A percentile compares a stretch with the other conserved stretches of the same genome.
phyloP scores from a whole-genome alignment of 1,139 yeast genomes.

The Kluyveromyces sp. region DNA sequence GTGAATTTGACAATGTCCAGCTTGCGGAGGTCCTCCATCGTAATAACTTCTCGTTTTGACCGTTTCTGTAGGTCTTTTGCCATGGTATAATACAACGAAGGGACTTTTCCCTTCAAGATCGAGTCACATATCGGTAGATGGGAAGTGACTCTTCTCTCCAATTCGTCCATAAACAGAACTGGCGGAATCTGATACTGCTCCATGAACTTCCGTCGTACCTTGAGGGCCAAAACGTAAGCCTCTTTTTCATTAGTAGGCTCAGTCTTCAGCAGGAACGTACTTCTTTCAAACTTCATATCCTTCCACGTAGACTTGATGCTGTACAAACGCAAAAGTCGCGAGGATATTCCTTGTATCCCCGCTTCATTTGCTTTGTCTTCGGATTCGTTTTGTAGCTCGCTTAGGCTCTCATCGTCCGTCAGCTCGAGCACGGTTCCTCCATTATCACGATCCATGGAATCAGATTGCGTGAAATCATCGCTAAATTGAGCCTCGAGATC shows the following conservation, averaged over 20 bases:
- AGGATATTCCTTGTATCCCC: background rate
- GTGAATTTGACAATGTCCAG: constrained; percentile 43
- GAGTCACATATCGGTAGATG: constrained; percentile 36
- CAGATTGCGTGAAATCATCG: background rate
- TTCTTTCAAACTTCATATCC: background rate
- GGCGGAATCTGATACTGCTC: constrained; percentile 16
- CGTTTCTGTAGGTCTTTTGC: constrained; percentile 39
- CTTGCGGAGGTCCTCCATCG: constrained; percentile 42
- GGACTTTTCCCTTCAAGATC: constrained; percentile 39
- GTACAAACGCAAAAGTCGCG: background rate
- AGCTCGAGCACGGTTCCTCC: background rate
- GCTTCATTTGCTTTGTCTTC: background rate
- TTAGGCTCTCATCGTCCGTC: constrained; percentile 5
- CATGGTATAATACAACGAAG: constrained; percentile 43
- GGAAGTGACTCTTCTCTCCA: constrained; percentile 30
- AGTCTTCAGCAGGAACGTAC: background rate
- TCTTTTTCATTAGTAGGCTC: constrained; percentile 2
- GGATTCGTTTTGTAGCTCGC: background rate
- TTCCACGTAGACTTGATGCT: background rate
- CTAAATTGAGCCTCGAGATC: constrained; percentile 1
- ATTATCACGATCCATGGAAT: background rate
- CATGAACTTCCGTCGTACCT: constrained; percentile 7
- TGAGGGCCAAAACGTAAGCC: background rate
- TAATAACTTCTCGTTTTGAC: constrained; percentile 41
- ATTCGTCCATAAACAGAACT: constrained; percentile 21